A percentile compares a stretch with the other conserved stretches of the same genome.
phyloP scores from a whole-genome alignment of 257 asterid species.

The Rubia yunnanensis region DNA sequence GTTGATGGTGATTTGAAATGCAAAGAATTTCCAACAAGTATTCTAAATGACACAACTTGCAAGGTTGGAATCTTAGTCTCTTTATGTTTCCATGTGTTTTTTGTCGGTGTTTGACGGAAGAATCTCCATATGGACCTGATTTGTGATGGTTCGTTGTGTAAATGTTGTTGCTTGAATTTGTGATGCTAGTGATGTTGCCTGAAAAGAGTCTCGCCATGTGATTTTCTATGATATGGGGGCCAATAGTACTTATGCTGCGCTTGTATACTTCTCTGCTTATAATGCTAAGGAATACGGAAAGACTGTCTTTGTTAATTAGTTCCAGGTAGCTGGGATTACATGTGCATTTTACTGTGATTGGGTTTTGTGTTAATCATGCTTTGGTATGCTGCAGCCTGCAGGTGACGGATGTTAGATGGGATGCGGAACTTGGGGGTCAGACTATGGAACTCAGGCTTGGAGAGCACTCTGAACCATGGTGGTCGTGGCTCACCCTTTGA shows the following conservation, averaged over 20 bases:
- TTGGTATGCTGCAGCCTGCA: slow-evolving; percentile 27
- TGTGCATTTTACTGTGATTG: not conserved
- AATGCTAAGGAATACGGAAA: slow-evolving; percentile 74
- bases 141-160: no score
- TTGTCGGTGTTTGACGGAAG: no score
- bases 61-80: no score
- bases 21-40: no score
- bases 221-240: slow-evolving; percentile 98
- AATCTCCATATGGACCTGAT: no score
- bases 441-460: slow-evolving; percentile 83
- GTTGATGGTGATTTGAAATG: no score
- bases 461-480: slow-evolving; percentile 75
- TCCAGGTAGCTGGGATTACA: slow-evolving; percentile 48
- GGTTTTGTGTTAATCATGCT: not conserved
- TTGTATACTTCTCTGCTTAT: slow-evolving; percentile 86
- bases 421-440: slow-evolving; percentile 92
- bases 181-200: no score
- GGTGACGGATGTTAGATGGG: slow-evolving; percentile 98
- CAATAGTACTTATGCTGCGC: slow-evolving; percentile 83
- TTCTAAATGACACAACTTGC: no score
- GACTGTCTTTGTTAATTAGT: slow-evolving; percentile 73
- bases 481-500: slow-evolving; percentile 61
- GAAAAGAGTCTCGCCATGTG: slow-evolving; percentile 79
- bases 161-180: no score
- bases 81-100: no score